phyloP scores from a whole-genome alignment of 164 flowering plant genomes.

The Tetrastigma voinierianum region DNA sequence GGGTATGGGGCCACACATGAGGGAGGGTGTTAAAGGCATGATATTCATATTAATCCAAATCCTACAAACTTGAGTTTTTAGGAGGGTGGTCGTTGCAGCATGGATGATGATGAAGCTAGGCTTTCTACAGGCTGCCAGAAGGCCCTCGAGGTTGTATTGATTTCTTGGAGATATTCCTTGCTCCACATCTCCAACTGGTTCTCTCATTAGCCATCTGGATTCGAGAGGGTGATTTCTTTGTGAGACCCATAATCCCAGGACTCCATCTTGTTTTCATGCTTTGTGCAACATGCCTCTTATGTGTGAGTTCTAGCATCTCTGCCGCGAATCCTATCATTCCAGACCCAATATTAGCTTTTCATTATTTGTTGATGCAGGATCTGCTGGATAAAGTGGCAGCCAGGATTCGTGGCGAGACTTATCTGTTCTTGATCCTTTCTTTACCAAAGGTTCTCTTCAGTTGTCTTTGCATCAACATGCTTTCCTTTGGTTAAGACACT shows the following conservation, averaged over 20 bases:
- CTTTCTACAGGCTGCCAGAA: too few relatives aligned
- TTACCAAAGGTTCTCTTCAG: neutral
- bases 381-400: neutral
- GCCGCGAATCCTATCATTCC: neutral
- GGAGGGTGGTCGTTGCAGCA: too few relatives aligned
- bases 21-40: too few relatives aligned
- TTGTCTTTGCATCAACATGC: neutral
- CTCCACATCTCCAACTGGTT: neutral
- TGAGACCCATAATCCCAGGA: neutral
- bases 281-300: conserved; percentile 1
- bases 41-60: too few relatives aligned
- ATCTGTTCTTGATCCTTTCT: neutral
- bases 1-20: too few relatives aligned
- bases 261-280: neutral
- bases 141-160: neutral
- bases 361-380: neutral
- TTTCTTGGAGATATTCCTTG: neutral
- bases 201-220: neutral
- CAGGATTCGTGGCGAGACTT: too few relatives aligned
- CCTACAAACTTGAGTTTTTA: too few relatives aligned
- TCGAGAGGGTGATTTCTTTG: conserved; percentile 1
- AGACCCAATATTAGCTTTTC: neutral
- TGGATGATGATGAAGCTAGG: too few relatives aligned
- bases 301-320: neutral
- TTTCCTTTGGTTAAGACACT: conserved; percentile 3